These are phyloP conservation scores for Scytalidium lignicola DNA, from an alignment of 2,329 filamentous ascomycete species.

Conservation along the genomic window DNA sequence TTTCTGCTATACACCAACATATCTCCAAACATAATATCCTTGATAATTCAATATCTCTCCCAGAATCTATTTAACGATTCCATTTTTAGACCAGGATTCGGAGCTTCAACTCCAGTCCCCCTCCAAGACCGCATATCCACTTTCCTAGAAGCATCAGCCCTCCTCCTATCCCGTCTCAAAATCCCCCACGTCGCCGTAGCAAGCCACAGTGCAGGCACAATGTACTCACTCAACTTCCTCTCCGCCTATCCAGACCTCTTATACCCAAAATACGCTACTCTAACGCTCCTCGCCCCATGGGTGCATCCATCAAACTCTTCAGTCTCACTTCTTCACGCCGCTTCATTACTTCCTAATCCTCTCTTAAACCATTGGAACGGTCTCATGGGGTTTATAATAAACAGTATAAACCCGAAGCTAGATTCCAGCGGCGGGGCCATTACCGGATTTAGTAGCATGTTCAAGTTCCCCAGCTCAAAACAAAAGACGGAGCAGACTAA, in stretches of 20 bases:
- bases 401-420: slow-evolving; percentile 24
- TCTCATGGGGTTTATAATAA: slow-evolving; percentile 27
- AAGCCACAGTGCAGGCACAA: slow-evolving; percentile 36
- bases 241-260: slow-evolving; percentile 29
- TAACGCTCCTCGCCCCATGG: slow-evolving; percentile 32
- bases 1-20: too few species aligned
- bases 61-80: neutral
- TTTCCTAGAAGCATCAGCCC: slow-evolving; percentile 37
- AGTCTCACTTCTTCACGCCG: slow-evolving; percentile 8
- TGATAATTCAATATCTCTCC: neutral
- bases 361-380: slow-evolving; percentile 27
- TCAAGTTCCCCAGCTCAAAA: slow-evolving; percentile 1
- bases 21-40: neutral
- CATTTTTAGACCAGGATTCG: slow-evolving; percentile 35
- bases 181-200: slow-evolving; percentile 34
- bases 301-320: slow-evolving; percentile 29
- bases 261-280: slow-evolving; percentile 18
- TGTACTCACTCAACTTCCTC: slow-evolving; percentile 39
- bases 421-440: slow-evolving; percentile 10
- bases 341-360: slow-evolving; percentile 15
- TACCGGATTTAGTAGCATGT: slow-evolving; percentile 4
- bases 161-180: slow-evolving; percentile 30
- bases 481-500: slow-evolving; percentile 1
- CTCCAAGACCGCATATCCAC: slow-evolving; percentile 30
- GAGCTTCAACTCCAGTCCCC: slow-evolving; percentile 35